Evolutionary conservation across 2,329 filamentous ascomycete genomes (phyloP), one percentile per base, ranked within the genome.

Genomic region (Penicillium sp.): DNA sequence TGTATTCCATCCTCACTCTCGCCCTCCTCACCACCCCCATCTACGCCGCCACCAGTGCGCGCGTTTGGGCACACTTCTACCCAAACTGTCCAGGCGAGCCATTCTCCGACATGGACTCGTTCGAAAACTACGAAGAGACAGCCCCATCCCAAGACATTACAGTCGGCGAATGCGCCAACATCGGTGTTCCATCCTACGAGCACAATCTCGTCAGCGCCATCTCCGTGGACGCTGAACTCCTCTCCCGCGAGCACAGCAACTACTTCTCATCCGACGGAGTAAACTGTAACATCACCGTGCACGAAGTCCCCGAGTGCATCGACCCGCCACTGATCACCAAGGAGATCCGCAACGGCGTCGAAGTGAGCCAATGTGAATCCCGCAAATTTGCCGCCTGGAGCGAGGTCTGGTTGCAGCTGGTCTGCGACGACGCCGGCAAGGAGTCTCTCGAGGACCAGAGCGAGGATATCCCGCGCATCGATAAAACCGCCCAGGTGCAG

Each of bases 281-380:
- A 27, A 54, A 53, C 14, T 72, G 69, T 57, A 66, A 63, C 13
- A 63, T 71, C 48, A 63, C 67, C 24, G 47, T 72, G 1, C 64
- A 70, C 49, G 68, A 72, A 39, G 58, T 64, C 0, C 64, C 69
- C 0, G 67, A 60, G 2, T 72, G 69, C 36, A 52, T 63, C 5
- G 66, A 69, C 35, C 44, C 53, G 4, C 64, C 69, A 1, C 56
- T 71, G 0, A 53, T 71, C 41, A 54, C 41, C 18, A 48, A 62
- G 24, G 53, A 58, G 8, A 48, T 69, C 2, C 48, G 48, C 48
- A 43, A 59, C 25, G 55, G 60, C 5, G 55, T 60, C 2, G 65
- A 54, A 39, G 38, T 63, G 3, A 69, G 66, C 46, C 49, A 50
- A 5, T 72, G 69, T 39, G 50, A 49, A 36, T 28, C 44, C 18